These are phyloP conservation scores for Aeschynomene evenia DNA, from an alignment of 306 rosid genomes.

Conservation along the genomic window DNA sequence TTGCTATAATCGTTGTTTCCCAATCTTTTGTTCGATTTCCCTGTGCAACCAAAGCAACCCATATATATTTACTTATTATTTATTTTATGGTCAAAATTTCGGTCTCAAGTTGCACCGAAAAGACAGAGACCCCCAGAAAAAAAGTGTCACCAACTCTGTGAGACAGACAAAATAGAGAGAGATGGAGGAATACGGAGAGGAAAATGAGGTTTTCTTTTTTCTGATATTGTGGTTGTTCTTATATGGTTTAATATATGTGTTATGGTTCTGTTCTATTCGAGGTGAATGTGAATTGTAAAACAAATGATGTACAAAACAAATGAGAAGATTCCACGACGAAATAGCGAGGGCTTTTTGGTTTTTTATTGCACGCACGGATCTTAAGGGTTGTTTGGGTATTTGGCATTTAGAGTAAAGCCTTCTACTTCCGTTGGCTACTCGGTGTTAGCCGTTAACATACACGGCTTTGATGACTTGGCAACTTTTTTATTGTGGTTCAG, in stretches of 20 bases:
- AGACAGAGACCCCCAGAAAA: slow-evolving; percentile 15
- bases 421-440: not conserved
- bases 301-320: not conserved
- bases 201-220: not conserved
- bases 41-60: slow-evolving; percentile 73
- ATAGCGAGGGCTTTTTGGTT: slow-evolving; percentile 11
- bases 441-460: not conserved
- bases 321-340: slow-evolving; percentile 24
- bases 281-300: slow-evolving; percentile 7
- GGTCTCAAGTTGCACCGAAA: slow-evolving; percentile 30
- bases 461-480: slow-evolving; percentile 28
- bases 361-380: not conserved
- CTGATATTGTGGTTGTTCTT: not conserved
- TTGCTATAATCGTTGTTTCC: not conserved
- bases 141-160: slow-evolving; percentile 31
- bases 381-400: slow-evolving; percentile 23
- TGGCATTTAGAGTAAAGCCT: not conserved
- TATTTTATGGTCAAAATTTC: not conserved
- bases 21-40: slow-evolving; percentile 46
- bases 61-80: slow-evolving; percentile 39
- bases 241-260: slow-evolving; percentile 26
- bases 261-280: not conserved
- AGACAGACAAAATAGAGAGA: not conserved
- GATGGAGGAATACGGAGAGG: not conserved
- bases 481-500: not conserved